phyloP scores from a whole-genome alignment of 106 monocot genomes.

The Phalaenopsis aphrodite region DNA sequence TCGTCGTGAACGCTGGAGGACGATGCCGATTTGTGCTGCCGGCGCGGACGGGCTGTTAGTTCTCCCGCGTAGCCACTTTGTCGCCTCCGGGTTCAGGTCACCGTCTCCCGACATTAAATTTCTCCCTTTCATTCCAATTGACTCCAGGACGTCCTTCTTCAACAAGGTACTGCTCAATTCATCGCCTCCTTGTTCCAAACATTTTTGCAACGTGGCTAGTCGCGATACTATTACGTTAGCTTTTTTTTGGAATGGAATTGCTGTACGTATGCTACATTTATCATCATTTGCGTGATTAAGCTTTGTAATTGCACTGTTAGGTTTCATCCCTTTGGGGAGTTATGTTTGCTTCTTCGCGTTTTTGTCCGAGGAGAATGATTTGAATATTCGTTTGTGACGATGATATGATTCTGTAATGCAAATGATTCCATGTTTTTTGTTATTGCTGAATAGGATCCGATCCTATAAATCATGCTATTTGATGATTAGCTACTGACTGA shows the following conservation, averaged over 20 bases:
- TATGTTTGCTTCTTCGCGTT: neutral
- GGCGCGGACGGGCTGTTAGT: neutral
- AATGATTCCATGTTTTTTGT: no score
- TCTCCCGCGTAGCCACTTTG: neutral
- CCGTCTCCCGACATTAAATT: neutral
- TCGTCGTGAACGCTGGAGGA: neutral
- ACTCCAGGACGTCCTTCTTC: neutral
- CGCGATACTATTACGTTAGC: no score
- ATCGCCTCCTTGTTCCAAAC: no score
- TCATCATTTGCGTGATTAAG: neutral
- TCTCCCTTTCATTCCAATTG: neutral
- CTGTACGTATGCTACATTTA: neutral
- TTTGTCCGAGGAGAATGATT: no score
- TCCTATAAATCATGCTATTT: no score
- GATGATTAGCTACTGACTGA: no score
- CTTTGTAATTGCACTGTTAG: neutral
- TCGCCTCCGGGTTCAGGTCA: slow-evolving; percentile 3
- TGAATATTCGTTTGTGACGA: no score
- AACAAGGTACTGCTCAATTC: slow-evolving; percentile 4
- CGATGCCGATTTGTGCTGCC: slow-evolving; percentile 6
- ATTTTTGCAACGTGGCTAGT: no score
- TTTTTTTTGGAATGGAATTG: neutral
- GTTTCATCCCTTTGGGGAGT: neutral
- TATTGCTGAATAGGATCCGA: no score
- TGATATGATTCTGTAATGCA: no score